phyloP scores from a whole-genome alignment of 257 asterid genomes.

The Solanum chiquidenum region DNA sequence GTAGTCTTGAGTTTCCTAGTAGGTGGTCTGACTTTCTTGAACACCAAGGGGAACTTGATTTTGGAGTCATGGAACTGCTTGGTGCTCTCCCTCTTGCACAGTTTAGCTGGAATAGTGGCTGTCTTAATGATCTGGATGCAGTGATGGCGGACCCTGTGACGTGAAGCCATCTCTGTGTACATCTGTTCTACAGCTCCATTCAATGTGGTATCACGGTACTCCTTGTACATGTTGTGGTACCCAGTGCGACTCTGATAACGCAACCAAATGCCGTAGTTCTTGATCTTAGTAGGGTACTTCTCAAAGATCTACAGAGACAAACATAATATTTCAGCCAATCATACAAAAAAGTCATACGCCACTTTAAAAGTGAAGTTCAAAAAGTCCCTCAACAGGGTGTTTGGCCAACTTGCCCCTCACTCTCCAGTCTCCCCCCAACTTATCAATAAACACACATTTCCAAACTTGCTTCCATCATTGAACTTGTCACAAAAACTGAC shows the following conservation, averaged over 20 bases:
- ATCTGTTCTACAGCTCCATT: slow-evolving; percentile 1
- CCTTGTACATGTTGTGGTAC: slow-evolving; percentile 1
- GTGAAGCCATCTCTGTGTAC: slow-evolving; percentile 3
- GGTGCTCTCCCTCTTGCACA: neutral
- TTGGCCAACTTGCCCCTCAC: neutral
- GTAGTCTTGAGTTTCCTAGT: neutral
- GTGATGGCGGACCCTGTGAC: slow-evolving; percentile 2
- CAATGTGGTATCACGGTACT: slow-evolving; percentile 1
- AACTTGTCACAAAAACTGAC: neutral
- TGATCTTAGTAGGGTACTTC: neutral
- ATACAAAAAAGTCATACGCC: neutral
- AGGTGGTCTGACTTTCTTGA: slow-evolving; percentile 1
- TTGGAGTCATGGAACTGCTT: slow-evolving; percentile 1
- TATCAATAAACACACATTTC: neutral
- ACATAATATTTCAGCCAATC: neutral
- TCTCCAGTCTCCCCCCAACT: neutral
- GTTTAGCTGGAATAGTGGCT: neutral
- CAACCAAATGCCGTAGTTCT: neutral
- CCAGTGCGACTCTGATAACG: neutral
- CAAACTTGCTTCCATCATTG: neutral
- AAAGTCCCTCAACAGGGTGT: neutral
- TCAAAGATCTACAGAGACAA: neutral
- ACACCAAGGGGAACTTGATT: neutral
- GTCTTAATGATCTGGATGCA: slow-evolving; percentile 3
- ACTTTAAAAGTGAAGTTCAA: neutral